phyloP scores from a whole-genome alignment of 2,329 filamentous ascomycete genomes.

The Trichoderma citrinoviride region DNA sequence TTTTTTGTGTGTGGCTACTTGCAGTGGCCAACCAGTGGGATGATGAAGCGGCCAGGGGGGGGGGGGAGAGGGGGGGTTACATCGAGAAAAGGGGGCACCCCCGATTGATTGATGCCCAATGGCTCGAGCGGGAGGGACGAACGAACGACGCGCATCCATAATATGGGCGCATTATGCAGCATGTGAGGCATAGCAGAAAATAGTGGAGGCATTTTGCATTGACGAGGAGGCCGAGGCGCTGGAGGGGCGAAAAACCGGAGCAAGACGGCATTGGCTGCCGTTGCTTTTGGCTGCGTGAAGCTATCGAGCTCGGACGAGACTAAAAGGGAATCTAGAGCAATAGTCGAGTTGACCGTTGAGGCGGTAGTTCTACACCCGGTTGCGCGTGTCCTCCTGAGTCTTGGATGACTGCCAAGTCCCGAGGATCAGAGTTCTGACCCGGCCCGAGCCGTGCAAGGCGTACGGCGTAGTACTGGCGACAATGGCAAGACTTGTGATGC shows the following conservation, averaged over 20 bases:
- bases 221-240: not conserved
- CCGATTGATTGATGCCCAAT: slow-evolving; percentile 1
- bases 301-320: not conserved
- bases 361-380: not conserved
- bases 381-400: not conserved
- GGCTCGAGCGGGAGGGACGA: not conserved
- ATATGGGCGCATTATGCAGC: not conserved
- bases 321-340: not conserved
- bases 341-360: slow-evolving; percentile 9
- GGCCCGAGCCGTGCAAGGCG: not conserved
- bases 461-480: too few relatives aligned
- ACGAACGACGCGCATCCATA: not conserved
- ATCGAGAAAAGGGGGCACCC: not conserved
- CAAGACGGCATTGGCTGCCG: slow-evolving; percentile 1
- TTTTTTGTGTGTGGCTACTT: not conserved
- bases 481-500: too few relatives aligned
- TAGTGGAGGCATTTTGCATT: slow-evolving; percentile 6
- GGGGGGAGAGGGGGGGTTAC: not conserved
- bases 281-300: not conserved
- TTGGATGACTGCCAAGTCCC: not conserved
- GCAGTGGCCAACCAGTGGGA: not conserved
- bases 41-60: not conserved
- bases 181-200: slow-evolving; percentile 10
- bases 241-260: slow-evolving; percentile 11
- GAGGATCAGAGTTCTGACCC: not conserved